A percentile compares a stretch with the other conserved stretches of the same genome.
phyloP scores from a whole-genome alignment of 2,329 filamentous ascomycete genomes.

The Fusarium avenaceum region DNA sequence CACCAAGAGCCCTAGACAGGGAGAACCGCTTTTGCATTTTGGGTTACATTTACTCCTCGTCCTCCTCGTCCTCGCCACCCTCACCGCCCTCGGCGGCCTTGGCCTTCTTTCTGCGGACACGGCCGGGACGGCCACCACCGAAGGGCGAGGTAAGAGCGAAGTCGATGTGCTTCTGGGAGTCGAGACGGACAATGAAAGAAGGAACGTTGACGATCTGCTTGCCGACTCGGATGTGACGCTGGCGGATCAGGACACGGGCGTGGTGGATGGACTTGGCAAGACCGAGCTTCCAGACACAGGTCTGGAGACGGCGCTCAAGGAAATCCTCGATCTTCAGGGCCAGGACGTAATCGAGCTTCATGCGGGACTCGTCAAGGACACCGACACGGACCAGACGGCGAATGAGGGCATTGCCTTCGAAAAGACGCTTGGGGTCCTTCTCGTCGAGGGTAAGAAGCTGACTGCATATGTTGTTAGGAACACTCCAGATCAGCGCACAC shows the following conservation, averaged over 20 bases:
- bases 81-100: constrained; percentile 91
- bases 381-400: constrained; percentile 99
- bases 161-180: constrained; percentile 99
- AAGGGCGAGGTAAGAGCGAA: constrained; percentile 98
- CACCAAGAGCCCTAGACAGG: constrained; percentile 50
- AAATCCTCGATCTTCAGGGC: constrained; percentile 99
- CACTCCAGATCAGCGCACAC: not conserved
- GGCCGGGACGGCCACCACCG: constrained; percentile 95
- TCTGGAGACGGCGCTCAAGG: constrained; percentile 99
- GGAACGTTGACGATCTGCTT: constrained; percentile 99
- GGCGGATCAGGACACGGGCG: constrained; percentile 99
- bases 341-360: constrained; percentile 99
- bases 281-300: constrained; percentile 99
- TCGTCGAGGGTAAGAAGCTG: constrained; percentile 99
- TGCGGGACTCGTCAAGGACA: constrained; percentile 99
- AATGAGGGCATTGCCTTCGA: constrained; percentile 99
- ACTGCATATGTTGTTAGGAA: constrained; percentile 69
- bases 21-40: constrained; percentile 51
- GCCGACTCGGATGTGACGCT: constrained; percentile 99
- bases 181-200: constrained; percentile 99
- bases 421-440: constrained; percentile 99
- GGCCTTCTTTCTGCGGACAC: constrained; percentile 99
- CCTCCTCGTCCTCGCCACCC: constrained; percentile 86
- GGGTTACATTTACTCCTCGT: constrained; percentile 74
- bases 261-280: constrained; percentile 99